These are phyloP conservation scores for Maudiozyma bulderi DNA, from an alignment of 805 yeast species.

Conservation along the genomic window DNA sequence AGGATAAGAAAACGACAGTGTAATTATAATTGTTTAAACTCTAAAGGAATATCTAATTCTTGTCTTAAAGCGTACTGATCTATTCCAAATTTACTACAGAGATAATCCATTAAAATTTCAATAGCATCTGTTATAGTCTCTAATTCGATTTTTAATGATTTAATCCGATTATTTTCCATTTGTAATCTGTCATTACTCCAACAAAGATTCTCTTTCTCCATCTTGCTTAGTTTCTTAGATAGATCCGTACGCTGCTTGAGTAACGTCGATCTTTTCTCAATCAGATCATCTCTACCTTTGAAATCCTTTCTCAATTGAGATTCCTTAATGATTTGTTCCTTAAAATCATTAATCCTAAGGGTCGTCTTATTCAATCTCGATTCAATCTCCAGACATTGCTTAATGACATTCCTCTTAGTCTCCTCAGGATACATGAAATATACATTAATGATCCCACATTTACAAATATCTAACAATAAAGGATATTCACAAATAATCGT, in stretches of 20 bases:
- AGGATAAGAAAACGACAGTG: no score
- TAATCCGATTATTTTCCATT: constrained; percentile 3
- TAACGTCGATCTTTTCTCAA: constrained; percentile 5
- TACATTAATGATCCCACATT: constrained; percentile 45
- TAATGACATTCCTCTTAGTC: not conserved
- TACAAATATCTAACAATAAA: constrained; percentile 31
- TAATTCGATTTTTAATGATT: constrained; percentile 7
- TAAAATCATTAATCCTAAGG: constrained; percentile 6
- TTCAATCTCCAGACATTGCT: not conserved
- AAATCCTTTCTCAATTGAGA: not conserved
- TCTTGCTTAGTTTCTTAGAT: not conserved
- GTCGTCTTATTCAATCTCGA: not conserved
- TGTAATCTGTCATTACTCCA: constrained; percentile 17
- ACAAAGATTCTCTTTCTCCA: constrained; percentile 1
- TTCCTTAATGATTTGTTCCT: constrained; percentile 5
- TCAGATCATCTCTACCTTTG: constrained; percentile 1
- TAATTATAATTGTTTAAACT: constrained; percentile 11
- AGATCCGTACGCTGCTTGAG: not conserved
- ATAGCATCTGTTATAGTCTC: constrained; percentile 32
- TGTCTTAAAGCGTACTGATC: constrained; percentile 24
- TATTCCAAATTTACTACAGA: constrained; percentile 27
- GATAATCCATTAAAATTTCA: constrained; percentile 31
- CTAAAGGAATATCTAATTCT: constrained; percentile 38
- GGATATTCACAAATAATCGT: constrained; percentile 4
- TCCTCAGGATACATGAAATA: constrained; percentile 24